A percentile compares a stretch with the other conserved stretches of the same genome.
These are phyloP conservation scores for Caryopteris hybrid DNA, from an alignment of 305 asterid genomes.

Conservation along the genomic window DNA sequence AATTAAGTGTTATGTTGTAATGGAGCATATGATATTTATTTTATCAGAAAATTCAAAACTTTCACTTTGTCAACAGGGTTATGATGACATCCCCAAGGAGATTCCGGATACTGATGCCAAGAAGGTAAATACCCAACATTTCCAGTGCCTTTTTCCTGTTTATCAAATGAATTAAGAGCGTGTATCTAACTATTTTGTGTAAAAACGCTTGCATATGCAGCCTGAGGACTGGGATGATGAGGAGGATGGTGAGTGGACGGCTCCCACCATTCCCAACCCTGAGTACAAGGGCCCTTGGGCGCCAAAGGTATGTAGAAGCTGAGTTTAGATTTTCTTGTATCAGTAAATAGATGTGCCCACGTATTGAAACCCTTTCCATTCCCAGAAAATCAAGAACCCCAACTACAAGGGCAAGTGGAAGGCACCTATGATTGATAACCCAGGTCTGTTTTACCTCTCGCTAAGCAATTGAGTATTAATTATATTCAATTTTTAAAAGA, in stretches of 20 bases:
- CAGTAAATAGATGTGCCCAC: too few relatives aligned
- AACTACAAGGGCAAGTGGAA: slow-evolving; percentile 97
- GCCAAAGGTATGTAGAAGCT: slow-evolving; percentile 58
- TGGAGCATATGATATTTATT: background rate
- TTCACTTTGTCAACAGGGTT: slow-evolving; percentile 45
- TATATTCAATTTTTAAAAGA: too few relatives aligned
- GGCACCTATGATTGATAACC: slow-evolving; percentile 95
- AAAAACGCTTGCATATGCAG: slow-evolving; percentile 31
- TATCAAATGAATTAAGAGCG: background rate
- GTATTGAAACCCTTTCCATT: slow-evolving; percentile 6
- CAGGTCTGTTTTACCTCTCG: slow-evolving; percentile 45
- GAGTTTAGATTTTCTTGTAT: background rate
- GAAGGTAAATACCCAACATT: slow-evolving; percentile 50
- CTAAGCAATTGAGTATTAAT: too few relatives aligned
- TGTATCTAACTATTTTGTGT: background rate
- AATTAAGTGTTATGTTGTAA: background rate
- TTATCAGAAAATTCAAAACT: background rate
- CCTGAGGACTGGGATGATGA: slow-evolving; percentile 99
- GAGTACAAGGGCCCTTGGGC: slow-evolving; percentile 98
- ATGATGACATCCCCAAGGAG: slow-evolving; percentile 94
- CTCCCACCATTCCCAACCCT: slow-evolving; percentile 93
- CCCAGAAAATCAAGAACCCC: slow-evolving; percentile 95
- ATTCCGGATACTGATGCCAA: slow-evolving; percentile 85
- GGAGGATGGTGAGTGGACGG: slow-evolving; percentile 98
- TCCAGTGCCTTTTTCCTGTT: background rate